Evolutionary conservation across 352 stramenopile genomes (phyloP).

Genomic region (Globisporangium splendens): DNA sequence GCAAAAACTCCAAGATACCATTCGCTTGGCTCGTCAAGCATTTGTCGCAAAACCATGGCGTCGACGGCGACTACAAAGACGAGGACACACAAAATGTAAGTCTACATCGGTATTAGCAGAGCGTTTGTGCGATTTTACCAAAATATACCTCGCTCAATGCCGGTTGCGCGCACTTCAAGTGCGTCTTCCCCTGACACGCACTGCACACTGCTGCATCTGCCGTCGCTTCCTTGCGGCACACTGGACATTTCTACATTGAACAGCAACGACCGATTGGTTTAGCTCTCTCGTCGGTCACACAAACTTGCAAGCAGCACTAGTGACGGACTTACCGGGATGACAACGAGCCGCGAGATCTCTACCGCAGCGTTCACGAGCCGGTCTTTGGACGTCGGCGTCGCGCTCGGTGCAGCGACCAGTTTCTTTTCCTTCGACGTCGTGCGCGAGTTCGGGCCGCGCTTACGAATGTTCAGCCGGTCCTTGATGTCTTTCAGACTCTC

Average conservation of each 20-base stretch:
- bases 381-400: slow-evolving; percentile 24
- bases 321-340: slow-evolving; percentile 3
- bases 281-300: too few relatives aligned
- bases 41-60: slow-evolving; percentile 55
- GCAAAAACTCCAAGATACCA: slow-evolving; percentile 61
- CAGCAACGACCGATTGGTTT: neutral
- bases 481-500: slow-evolving; percentile 82
- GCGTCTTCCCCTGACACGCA: slow-evolving; percentile 54
- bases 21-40: slow-evolving; percentile 50
- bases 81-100: neutral
- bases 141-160: slow-evolving; percentile 23
- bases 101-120: neutral
- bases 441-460: slow-evolving; percentile 56
- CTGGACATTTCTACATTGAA: slow-evolving; percentile 33
- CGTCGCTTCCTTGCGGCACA: slow-evolving; percentile 44
- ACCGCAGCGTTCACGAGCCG: slow-evolving; percentile 16
- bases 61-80: slow-evolving; percentile 9
- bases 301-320: too few relatives aligned
- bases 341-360: slow-evolving; percentile 17
- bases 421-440: slow-evolving; percentile 61
- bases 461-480: slow-evolving; percentile 68
- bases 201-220: slow-evolving; percentile 44
- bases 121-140: neutral
- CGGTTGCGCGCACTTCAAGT: slow-evolving; percentile 47
- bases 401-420: slow-evolving; percentile 4